Percentiles rank a stretch among this genome's conserved stretches.
phyloP scores from a whole-genome alignment of 2,329 filamentous ascomycete species.

The Fonsecaea pedrosoi region DNA sequence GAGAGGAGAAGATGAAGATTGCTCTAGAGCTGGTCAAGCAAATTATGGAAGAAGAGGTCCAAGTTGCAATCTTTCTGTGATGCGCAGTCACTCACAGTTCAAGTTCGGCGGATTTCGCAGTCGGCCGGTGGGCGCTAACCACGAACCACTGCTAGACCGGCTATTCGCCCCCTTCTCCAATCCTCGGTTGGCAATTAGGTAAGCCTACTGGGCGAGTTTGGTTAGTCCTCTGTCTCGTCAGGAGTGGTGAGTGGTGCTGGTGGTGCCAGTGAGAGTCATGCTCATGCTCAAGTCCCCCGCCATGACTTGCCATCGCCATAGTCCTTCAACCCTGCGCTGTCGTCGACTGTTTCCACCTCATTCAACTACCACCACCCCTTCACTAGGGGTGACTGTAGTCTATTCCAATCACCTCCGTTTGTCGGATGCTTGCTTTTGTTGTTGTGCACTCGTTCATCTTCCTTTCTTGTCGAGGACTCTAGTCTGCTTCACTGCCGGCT shows the following conservation, averaged over 20 bases:
- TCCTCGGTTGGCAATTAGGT: background rate
- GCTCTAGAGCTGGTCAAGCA: conserved; percentile 1
- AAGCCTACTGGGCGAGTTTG: background rate
- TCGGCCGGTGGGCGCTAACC: conserved; percentile 6
- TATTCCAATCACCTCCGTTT: background rate
- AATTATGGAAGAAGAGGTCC: conserved; percentile 3
- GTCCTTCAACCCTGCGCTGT: conserved; percentile 3
- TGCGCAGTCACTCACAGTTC: conserved; percentile 12
- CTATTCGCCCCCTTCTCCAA: conserved; percentile 6
- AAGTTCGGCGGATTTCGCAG: conserved; percentile 24
- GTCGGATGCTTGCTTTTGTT: background rate
- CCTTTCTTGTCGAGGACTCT: conserved; percentile 35
- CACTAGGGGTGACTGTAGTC: conserved; percentile 35
- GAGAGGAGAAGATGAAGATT: conserved; percentile 8
- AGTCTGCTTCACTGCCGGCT: conserved; percentile 33
- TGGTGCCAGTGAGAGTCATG: conserved; percentile 7
- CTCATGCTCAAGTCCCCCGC: conserved; percentile 3
- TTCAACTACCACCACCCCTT: conserved; percentile 26
- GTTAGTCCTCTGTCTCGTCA: background rate
- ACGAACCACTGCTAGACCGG: conserved; percentile 3
- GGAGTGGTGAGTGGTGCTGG: background rate
- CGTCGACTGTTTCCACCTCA: conserved; percentile 14
- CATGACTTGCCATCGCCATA: conserved; percentile 17
- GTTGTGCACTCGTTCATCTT: background rate
- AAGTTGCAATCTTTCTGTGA: conserved; percentile 7